Evolutionary conservation across 2,329 filamentous ascomycete species (phyloP).

Genomic region (Ambrosiella xylebori): DNA sequence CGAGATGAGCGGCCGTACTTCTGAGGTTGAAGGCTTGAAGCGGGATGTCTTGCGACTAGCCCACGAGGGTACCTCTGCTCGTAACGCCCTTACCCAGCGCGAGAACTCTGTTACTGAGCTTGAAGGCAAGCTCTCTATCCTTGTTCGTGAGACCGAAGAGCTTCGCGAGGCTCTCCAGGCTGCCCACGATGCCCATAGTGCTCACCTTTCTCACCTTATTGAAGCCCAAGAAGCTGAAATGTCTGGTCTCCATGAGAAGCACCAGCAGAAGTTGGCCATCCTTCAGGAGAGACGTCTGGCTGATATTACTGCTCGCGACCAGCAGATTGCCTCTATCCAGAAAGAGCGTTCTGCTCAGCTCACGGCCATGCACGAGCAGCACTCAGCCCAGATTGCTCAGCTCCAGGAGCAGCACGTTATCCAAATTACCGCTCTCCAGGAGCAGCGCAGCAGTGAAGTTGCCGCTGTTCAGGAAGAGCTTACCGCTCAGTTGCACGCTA

Average conservation of each 20-base stretch:
- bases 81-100: conserved; percentile 22
- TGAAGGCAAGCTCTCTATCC: conserved; percentile 27
- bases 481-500: neutral
- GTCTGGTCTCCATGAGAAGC: neutral
- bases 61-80: conserved; percentile 17
- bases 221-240: conserved; percentile 1
- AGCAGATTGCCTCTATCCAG: neutral
- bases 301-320: neutral
- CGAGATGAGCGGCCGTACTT: neutral
- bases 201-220: conserved; percentile 17
- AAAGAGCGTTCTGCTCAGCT: neutral
- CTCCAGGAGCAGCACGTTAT: neutral
- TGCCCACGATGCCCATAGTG: conserved; percentile 21
- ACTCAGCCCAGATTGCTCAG: neutral
- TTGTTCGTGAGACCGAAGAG: conserved; percentile 23
- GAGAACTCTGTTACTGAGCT: conserved; percentile 25
- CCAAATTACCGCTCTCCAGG: neutral
- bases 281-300: neutral
- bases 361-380: neutral
- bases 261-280: neutral
- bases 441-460: neutral
- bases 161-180: conserved; percentile 25
- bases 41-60: neutral
- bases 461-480: neutral
- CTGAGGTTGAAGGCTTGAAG: neutral